Base-by-base conservation (phyloP, 1,139 yeast species). In the Hansenula anomala region DNA sequence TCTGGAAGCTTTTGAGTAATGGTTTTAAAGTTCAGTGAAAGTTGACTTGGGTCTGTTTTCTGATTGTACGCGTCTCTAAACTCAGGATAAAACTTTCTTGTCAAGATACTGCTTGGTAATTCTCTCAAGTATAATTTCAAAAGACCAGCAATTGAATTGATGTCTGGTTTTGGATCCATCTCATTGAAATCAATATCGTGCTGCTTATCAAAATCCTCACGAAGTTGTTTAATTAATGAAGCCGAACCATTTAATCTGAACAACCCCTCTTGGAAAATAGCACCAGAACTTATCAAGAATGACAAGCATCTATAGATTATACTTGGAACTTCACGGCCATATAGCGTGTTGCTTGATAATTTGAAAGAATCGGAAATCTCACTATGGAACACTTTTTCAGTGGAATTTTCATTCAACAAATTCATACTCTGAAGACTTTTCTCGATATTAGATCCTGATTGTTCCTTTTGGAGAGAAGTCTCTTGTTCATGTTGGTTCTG, bases 211-310 rank as follows among this genome's bases (percentile, higher is more conserved):
- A 89, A 92, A 36, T 67, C 69, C 30, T 80, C 87, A 52, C 85
- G 87, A 34, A 92, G 69, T 30, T 71, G 75, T 42, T 86, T 75
- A 20, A 92, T 87, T 35, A 82, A 72, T 0, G 90, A 75, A 39
- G 92, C 86, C 26, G 96, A 85, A 3, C 98, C 98, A 60, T 94
- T 87, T 41, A 90, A 67, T 46, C 98, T 70, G 64, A 92, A 92
- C 2, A 92, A 76, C 4, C 98, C 98, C 56, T 90, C 96, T 59
- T 88, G 95, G 46, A 75, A 76, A 16, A 84, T 68, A 0, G 95
- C 96, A 11, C 85, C 80, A 18, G 81, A 74, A 35, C 69, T 72
- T 39, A 75, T 71, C 36, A 92, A 67, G 50, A 73, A 84, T 43
- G 80, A 87, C 33, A 92, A 59, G 54, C 96, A 88, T 43, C 96